A percentile compares a stretch with the other conserved stretches of the same genome.
Evolutionary conservation across 495 filamentous ascomycete species (phyloP).

Genomic region (Hypoxylon subgilvum): DNA sequence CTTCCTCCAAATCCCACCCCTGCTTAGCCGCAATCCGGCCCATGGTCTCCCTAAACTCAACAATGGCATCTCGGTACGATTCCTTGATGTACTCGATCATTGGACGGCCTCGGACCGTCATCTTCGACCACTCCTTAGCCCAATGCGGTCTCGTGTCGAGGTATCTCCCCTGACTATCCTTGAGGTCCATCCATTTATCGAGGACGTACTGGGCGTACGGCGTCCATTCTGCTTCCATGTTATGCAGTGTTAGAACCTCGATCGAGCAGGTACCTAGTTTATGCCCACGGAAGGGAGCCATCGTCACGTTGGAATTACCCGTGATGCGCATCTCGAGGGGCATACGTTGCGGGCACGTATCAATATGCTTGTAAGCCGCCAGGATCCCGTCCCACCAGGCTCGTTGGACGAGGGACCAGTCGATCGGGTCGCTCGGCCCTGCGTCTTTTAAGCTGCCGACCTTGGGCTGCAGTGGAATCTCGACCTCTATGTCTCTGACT

Average conservation of each 20-base stretch:
- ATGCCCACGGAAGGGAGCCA: slow-evolving; percentile 61
- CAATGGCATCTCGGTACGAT: slow-evolving; percentile 54
- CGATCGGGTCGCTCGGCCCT: slow-evolving; percentile 42
- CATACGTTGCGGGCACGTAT: slow-evolving; percentile 55
- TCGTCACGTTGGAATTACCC: slow-evolving; percentile 53
- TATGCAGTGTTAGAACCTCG: slow-evolving; percentile 56
- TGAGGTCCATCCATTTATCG: slow-evolving; percentile 56
- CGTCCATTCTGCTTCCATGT: slow-evolving; percentile 51
- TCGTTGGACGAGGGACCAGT: slow-evolving; percentile 51
- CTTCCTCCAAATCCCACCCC: slow-evolving; percentile 55
- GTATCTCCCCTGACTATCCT: slow-evolving; percentile 34
- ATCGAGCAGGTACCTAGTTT: slow-evolving; percentile 55
- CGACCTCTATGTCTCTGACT: slow-evolving; percentile 57
- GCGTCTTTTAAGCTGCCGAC: slow-evolving; percentile 17
- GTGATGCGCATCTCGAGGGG: slow-evolving; percentile 62
- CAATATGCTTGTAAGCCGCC: slow-evolving; percentile 48
- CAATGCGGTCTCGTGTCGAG: slow-evolving; percentile 58
- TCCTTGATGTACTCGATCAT: slow-evolving; percentile 50
- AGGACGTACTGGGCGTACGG: slow-evolving; percentile 53
- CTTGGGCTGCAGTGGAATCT: slow-evolving; percentile 53
- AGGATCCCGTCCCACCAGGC: slow-evolving; percentile 63
- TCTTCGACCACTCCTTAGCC: slow-evolving; percentile 60
- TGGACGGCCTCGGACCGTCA: slow-evolving; percentile 39
- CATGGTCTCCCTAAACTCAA: slow-evolving; percentile 48
- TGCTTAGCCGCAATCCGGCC: slow-evolving; percentile 52